These are phyloP conservation scores for Alternaria sp. DNA, from an alignment of 2,329 filamentous ascomycete species.

Conservation along the genomic window DNA sequence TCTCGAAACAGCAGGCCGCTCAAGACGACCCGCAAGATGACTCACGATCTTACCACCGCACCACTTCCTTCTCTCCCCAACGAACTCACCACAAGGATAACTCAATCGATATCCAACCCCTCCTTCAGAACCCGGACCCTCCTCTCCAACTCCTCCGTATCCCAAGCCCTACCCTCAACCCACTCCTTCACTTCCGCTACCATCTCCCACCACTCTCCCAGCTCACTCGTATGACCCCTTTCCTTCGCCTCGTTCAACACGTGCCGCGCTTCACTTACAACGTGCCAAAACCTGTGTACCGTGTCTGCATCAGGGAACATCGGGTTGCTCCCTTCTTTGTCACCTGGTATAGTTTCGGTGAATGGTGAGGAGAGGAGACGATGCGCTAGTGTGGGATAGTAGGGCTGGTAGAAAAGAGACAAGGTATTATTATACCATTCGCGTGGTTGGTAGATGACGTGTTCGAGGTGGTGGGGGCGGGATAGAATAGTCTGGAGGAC, in stretches of 20 bases:
- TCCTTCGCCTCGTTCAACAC: conserved; percentile 17
- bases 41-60: background rate
- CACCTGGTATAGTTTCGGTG: background rate
- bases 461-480: background rate
- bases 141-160: background rate
- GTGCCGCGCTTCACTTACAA: conserved; percentile 14
- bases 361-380: background rate
- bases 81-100: too few species aligned
- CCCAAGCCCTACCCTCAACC: conserved; percentile 12
- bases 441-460: background rate
- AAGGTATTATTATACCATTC: conserved; percentile 5
- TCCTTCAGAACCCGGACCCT: background rate
- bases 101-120: background rate
- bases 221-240: background rate
- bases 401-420: background rate
- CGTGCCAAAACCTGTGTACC: conserved; percentile 24
- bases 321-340: background rate
- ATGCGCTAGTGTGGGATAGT: background rate
- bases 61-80: too few species aligned
- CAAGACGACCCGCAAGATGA: background rate
- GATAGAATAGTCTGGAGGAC: conserved; percentile 51
- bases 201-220: conserved; percentile 7
- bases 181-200: conserved; percentile 10
- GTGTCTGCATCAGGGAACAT: conserved; percentile 18
- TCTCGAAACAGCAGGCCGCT: background rate